A percentile compares a stretch with the other conserved stretches of the same genome.
Conservation (phyloP, 169 alveolate genomes). For the Cryptosporidium sp. region DNA sequence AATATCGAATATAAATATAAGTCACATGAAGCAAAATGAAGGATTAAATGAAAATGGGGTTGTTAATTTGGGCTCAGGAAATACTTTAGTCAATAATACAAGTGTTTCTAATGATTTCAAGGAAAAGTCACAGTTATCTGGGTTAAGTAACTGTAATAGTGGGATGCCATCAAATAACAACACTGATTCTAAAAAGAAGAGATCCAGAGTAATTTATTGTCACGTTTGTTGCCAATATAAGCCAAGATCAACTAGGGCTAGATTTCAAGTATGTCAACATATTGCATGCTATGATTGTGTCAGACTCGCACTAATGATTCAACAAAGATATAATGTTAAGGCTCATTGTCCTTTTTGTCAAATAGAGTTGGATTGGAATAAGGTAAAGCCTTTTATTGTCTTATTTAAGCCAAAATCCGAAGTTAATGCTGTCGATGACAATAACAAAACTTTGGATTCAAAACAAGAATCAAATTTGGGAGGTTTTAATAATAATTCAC, state of each 20-base stretch:
- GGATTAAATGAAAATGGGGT: neutral
- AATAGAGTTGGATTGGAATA: slow-evolving; percentile 68
- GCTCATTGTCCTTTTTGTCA: slow-evolving; percentile 75
- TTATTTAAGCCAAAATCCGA: slow-evolving; percentile 49
- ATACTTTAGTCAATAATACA: neutral
- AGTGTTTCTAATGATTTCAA: neutral
- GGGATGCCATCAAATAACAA: neutral
- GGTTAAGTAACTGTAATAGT: neutral
- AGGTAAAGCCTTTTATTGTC: slow-evolving; percentile 70
- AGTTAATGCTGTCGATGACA: neutral
- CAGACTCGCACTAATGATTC: slow-evolving; percentile 67
- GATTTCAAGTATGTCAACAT: slow-evolving; percentile 72
- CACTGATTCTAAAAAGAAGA: slow-evolving; percentile 50
- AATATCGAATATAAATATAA: neutral
- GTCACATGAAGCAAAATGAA: neutral
- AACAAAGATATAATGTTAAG: slow-evolving; percentile 33
- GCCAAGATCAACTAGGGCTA: slow-evolving; percentile 72
- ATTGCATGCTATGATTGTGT: slow-evolving; percentile 74
- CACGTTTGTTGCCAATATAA: slow-evolving; percentile 69
- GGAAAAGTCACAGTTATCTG: neutral
- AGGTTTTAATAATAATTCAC: neutral
- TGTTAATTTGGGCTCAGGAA: neutral
- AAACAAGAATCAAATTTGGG: neutral
- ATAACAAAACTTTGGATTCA: neutral
- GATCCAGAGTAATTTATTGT: slow-evolving; percentile 68